Percentiles rank a stretch among this genome's conserved stretches.
These are phyloP conservation scores for Russula brevipes DNA, from an alignment of 768 basidiomycete species.

Conservation along the genomic window DNA sequence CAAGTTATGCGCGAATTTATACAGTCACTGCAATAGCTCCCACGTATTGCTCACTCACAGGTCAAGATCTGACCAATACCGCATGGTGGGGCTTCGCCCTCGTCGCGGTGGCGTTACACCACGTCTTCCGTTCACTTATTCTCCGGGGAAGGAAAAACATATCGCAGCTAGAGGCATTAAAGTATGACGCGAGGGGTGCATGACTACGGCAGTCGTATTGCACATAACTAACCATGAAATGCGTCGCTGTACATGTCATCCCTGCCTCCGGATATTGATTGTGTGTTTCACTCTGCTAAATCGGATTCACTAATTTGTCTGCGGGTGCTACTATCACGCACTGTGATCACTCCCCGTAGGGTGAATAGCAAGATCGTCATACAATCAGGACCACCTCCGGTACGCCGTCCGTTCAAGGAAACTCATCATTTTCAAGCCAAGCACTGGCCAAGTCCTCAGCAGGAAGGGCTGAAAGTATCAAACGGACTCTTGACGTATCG, in stretches of 20 bases:
- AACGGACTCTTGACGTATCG: too few species aligned
- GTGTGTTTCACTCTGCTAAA: not conserved
- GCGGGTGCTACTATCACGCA: not conserved
- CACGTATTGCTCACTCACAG: conserved; percentile 30
- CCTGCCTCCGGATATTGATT: not conserved
- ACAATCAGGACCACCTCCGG: not conserved
- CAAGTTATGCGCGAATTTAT: conserved; percentile 15
- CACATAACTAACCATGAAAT: not conserved
- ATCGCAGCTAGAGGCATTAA: conserved; percentile 46
- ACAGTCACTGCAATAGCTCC: conserved; percentile 46
- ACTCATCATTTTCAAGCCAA: too few species aligned
- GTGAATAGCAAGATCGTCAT: not conserved
- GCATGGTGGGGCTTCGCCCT: conserved; percentile 23
- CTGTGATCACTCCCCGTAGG: not conserved
- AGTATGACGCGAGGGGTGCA: conserved; percentile 52
- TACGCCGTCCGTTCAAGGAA: too few species aligned
- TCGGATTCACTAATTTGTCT: not conserved
- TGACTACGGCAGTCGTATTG: conserved; percentile 24
- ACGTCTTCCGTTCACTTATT: conserved; percentile 36
- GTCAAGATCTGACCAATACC: conserved; percentile 13
- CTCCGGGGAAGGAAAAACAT: conserved; percentile 44
- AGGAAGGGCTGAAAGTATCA: too few species aligned
- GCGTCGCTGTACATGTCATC: not conserved
- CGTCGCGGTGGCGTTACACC: conserved; percentile 3
- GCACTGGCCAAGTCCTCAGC: too few species aligned